Evolutionary conservation across 2,329 filamentous ascomycete species (phyloP).

Genomic region (Neoascochyta sp.): DNA sequence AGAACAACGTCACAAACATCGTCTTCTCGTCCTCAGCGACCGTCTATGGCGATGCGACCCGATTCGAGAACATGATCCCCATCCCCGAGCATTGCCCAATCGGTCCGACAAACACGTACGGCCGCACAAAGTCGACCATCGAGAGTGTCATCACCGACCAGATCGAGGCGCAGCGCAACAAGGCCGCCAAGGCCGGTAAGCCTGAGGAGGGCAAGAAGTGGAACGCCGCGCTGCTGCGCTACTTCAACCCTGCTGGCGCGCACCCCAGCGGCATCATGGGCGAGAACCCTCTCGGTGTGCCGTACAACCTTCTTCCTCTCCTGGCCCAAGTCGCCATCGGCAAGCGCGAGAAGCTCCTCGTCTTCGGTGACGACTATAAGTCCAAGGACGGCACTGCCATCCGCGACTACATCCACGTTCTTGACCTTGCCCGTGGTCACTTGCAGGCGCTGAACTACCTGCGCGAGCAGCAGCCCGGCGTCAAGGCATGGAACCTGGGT

Average conservation of each 20-base stretch:
- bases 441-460: conserved; percentile 88
- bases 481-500: conserved; percentile 94
- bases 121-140: conserved; percentile 89
- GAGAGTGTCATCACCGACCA: conserved; percentile 90
- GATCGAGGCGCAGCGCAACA: conserved; percentile 80
- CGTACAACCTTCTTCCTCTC: conserved; percentile 91
- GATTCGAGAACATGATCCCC: conserved; percentile 96
- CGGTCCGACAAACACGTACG: conserved; percentile 95
- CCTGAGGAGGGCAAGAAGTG: conserved; percentile 66
- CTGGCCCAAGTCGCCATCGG: conserved; percentile 95
- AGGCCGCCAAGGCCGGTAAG: conserved; percentile 68
- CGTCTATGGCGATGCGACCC: conserved; percentile 95
- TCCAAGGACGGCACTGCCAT: conserved; percentile 91
- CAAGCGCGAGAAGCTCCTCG: conserved; percentile 86
- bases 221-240: conserved; percentile 90
- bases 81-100: conserved; percentile 97
- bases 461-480: conserved; percentile 76
- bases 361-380: conserved; percentile 91
- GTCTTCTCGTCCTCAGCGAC: conserved; percentile 98
- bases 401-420: conserved; percentile 96
- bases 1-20: conserved; percentile 90
- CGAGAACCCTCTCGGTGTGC: conserved; percentile 92
- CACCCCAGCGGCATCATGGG: conserved; percentile 97
- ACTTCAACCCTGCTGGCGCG: conserved; percentile 95
- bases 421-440: conserved; percentile 84